Base-by-base conservation (phyloP, 1,284 basidiomycete species). In the Rhodotorula sp. region DNA sequence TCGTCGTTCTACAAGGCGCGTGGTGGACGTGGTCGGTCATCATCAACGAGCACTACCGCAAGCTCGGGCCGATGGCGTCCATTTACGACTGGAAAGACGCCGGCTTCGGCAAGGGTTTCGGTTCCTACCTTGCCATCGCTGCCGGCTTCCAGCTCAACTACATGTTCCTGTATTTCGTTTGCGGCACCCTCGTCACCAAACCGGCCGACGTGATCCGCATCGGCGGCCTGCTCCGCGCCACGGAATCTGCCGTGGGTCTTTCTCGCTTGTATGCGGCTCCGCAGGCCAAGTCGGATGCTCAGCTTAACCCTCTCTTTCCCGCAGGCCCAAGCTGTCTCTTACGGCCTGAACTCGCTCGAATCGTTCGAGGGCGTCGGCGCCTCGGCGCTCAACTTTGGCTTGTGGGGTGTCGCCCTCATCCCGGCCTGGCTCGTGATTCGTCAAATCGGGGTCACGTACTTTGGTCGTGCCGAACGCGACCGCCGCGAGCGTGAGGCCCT, bases 171-270 rank as follows among this genome's bases (percentile, higher is more conserved):
- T 63, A 64, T 37, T 68, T 65, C 49, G 72, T 78, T 10, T 51
- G 48, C 62, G 66, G 64, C 30, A 30, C 64, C 4, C 61, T 69
- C 37, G 69, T 67, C 45, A 58, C 57, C 20, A 51, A 62, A 22
- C 67, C 68, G 17, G 64, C 62, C 51, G 67, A 68, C 57, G 49
- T 74, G 46, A n/a, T 75, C 24, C 64, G 72, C 22, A 66, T 75
- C 64, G 78, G 77, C n/a, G 73, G 74, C 22, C 63, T 74, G 2
- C 65, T 75, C 22, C 79, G 72, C 26, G 80, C 65, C 12, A 72
- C 71, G 7, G 68, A 72, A 37, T 70, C 68, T 1, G 71, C 67
- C 14, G 69, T 67, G 30, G 10, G 59, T 66, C n/a, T 20, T 30
- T 37, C 44, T 7, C 37, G 8, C 2, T 42, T 42, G 10, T 12